Conservation (phyloP, 2,329 filamentous ascomycete species). For the Knufia fluminis region DNA sequence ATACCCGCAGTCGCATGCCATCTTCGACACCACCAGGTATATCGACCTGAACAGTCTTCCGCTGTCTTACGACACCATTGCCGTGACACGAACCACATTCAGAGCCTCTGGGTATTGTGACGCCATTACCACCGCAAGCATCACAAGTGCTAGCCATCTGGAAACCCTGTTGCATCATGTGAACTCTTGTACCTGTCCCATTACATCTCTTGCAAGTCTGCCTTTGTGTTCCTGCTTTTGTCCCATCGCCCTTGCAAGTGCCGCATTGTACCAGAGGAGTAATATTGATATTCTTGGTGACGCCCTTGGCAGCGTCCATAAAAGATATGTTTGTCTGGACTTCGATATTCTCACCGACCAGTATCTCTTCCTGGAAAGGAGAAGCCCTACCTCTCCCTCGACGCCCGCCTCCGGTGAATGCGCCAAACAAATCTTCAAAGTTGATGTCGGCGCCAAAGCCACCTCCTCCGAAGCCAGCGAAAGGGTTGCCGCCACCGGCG, state of each 20-base stretch:
- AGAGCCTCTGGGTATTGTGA: constrained; percentile 64
- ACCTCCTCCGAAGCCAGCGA: constrained; percentile 41
- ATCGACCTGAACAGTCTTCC: constrained; percentile 75
- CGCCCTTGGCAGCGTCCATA: constrained; percentile 90
- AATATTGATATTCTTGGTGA: constrained; percentile 76
- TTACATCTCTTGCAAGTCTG: constrained; percentile 69
- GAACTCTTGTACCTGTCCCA: constrained; percentile 76
- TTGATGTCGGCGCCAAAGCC: constrained; percentile 79
- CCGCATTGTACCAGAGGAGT: constrained; percentile 72
- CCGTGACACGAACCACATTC: constrained; percentile 75
- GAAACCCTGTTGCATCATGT: constrained; percentile 86
- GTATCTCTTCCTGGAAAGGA: constrained; percentile 68
- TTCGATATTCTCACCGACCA: constrained; percentile 95
- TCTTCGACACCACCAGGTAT: constrained; percentile 95
- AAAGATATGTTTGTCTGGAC: constrained; percentile 89
- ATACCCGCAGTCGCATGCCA: constrained; percentile 81
- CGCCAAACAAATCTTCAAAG: constrained; percentile 90
- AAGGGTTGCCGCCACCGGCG: constrained; percentile 49
- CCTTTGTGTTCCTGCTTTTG: constrained; percentile 71
- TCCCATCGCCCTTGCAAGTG: constrained; percentile 71
- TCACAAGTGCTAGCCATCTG: constrained; percentile 89
- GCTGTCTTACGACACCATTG: constrained; percentile 73
- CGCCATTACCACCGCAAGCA: constrained; percentile 69
- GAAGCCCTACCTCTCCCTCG: constrained; percentile 48
- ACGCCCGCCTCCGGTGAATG: constrained; percentile 58